Percentiles rank a stretch among this genome's conserved stretches.
These are phyloP conservation scores for Geranium incanum DNA, from an alignment of 441 rosid species.

Conservation along the genomic window DNA sequence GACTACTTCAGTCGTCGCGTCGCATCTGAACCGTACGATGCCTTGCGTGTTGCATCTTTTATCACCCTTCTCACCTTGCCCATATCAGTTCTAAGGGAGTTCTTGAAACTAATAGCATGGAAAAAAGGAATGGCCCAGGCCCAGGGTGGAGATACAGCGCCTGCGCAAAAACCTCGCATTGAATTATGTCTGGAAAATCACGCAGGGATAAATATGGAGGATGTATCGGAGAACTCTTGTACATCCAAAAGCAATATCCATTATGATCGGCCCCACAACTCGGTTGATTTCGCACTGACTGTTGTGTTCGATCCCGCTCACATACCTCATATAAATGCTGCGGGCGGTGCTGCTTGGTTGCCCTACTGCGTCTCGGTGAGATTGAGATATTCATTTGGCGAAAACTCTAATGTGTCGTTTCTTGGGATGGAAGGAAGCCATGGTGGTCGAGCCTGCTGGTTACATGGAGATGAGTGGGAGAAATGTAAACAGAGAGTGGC, in stretches of 20 bases:
- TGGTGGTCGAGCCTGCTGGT: constrained; percentile 95
- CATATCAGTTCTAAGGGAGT: constrained; percentile 83
- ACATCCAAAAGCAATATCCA: constrained; percentile 81
- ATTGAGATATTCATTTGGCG: constrained; percentile 71
- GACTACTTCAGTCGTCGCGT: constrained; percentile 98
- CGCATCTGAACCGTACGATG: constrained; percentile 99
- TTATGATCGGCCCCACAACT: constrained; percentile 67
- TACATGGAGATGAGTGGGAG: constrained; percentile 82
- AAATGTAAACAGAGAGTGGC: constrained; percentile 79
- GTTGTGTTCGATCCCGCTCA: constrained; percentile 92
- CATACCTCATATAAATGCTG: constrained; percentile 71
- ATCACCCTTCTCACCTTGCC: constrained; percentile 97
- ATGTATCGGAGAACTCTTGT: constrained; percentile 36
- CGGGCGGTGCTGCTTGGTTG: constrained; percentile 99
- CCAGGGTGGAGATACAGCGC: constrained; percentile 72
- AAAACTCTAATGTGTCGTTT: constrained; percentile 51
- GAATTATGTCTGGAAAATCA: constrained; percentile 97
- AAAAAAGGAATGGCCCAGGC: constrained; percentile 76
- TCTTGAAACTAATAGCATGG: constrained; percentile 94
- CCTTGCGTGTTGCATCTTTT: constrained; percentile 96
- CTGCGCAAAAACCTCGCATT: constrained; percentile 85
- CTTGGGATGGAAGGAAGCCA: constrained; percentile 97
- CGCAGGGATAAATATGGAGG: constrained; percentile 40
- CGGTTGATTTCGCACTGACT: constrained; percentile 79
- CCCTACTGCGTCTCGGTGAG: constrained; percentile 91